A percentile compares a stretch with the other conserved stretches of the same genome.
Conservation (phyloP, 148 eudicot species). For the Beta vulgaris region DNA sequence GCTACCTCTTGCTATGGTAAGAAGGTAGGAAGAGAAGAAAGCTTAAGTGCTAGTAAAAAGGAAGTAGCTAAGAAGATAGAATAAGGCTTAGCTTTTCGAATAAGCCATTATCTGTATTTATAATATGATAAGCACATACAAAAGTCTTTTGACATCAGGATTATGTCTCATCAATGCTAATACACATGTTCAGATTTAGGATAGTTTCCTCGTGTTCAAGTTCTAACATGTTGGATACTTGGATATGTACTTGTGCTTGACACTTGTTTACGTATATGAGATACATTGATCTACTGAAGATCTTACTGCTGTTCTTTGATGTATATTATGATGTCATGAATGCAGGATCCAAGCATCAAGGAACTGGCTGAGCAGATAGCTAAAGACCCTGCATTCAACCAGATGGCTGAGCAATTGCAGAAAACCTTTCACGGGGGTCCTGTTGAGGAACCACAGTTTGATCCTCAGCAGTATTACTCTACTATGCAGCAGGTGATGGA, state of each 20-base stretch:
- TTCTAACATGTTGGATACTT: neutral
- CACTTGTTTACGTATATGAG: neutral
- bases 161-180: no score
- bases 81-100: neutral
- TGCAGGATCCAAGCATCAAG: constrained; percentile 92
- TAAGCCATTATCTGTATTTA: no score
- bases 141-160: neutral
- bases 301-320: neutral
- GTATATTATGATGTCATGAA: constrained; percentile 17
- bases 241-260: neutral
- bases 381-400: constrained; percentile 83
- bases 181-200: neutral
- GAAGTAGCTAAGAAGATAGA: neutral
- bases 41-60: neutral
- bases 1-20: no score
- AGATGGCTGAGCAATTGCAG: constrained; percentile 95
- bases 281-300: neutral
- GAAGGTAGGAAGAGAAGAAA: no score
- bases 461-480: constrained; percentile 74
- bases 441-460: constrained; percentile 73
- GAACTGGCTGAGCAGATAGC: constrained; percentile 94
- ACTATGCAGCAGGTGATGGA: constrained; percentile 98
- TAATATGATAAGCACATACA: neutral
- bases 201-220: no score
- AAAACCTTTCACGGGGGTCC: constrained; percentile 65